Base-by-base conservation (phyloP, 2,329 filamentous ascomycete genomes). In the Aureobasidium sp. region DNA sequence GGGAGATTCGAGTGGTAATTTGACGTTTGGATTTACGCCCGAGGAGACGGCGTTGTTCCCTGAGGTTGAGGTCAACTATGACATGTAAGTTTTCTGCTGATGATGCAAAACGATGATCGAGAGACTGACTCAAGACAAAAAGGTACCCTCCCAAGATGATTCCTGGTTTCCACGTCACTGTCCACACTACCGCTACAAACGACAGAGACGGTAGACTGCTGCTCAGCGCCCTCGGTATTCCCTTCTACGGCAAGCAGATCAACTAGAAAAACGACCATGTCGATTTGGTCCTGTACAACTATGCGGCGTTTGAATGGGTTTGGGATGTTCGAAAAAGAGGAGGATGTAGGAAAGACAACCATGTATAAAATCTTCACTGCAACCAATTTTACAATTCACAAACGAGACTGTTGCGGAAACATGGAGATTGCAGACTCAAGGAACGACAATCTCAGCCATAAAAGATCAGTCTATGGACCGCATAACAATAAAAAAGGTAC, bases 1-100 rank as follows among this genome's bases (percentile, higher is more conserved):
- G 44, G 94, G 94, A 70, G 94, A 99, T 74, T 86, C 85, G 70
- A 87, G 88, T 64, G 94, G 94, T 41, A 97, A 97, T 74, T 82
- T 99, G 67, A 82, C 81, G 10, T 93, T 92, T 74, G 94, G 94
- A 67, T 80, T 99, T 68, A 82, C 81, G 14, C 81, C 87, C 5
- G 86, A 90, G 62, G 85, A 88, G 67, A 85, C 96, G 69, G 85
- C 88, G 55, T 79, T 90, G 66, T 99, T 97, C 77, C 94, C 94
- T 0, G 94, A 99, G 78, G 84, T 99, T 49, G 92, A 97, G 75
- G 85, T 91, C 68, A 97, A 96, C 78, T 96, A 94, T 72, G 90
- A 96, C 76, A 80, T 82, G 91, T 96, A 77, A 82, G 89, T 21
- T 21, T 21, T n/a, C n/a, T n/a, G n/a, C n/a, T n/a, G n/a, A n/a